phyloP scores from a whole-genome alignment of 805 yeast genomes.

The Yamadazyma philogaea region DNA sequence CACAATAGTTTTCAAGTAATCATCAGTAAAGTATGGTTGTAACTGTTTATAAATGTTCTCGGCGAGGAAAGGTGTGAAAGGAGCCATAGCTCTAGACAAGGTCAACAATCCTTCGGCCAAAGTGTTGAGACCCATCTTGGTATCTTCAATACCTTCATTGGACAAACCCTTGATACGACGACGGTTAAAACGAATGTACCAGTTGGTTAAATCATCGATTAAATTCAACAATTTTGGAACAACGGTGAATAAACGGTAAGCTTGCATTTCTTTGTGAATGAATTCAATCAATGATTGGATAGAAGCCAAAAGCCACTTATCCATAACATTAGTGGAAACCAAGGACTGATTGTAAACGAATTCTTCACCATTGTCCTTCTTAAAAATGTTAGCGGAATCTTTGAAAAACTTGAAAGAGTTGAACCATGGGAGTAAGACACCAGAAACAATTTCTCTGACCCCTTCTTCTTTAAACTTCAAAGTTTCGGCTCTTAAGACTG shows the following conservation, averaged over 20 bases:
- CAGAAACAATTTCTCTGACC: slow-evolving; percentile 94
- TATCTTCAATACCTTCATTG: slow-evolving; percentile 79
- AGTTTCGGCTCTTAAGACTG: slow-evolving; percentile 94
- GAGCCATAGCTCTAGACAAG: slow-evolving; percentile 95
- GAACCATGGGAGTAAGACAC: slow-evolving; percentile 98
- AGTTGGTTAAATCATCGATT: slow-evolving; percentile 93
- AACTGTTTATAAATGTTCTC: slow-evolving; percentile 84
- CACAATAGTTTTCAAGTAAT: slow-evolving; percentile 44
- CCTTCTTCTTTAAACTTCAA: slow-evolving; percentile 98
- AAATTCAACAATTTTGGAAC: slow-evolving; percentile 87
- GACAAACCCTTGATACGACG: slow-evolving; percentile 87
- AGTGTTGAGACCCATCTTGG: slow-evolving; percentile 83
- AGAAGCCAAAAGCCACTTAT: slow-evolving; percentile 95
- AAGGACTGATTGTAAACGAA: slow-evolving; percentile 69
- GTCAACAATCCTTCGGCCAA: slow-evolving; percentile 86
- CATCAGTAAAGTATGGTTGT: slow-evolving; percentile 57
- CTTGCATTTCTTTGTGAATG: slow-evolving; percentile 86
- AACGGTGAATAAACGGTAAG: slow-evolving; percentile 90
- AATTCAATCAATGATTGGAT: slow-evolving; percentile 84
- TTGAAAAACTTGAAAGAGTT: slow-evolving; percentile 95
- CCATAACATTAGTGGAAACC: slow-evolving; percentile 86
- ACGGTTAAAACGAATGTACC: slow-evolving; percentile 98
- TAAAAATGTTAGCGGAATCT: slow-evolving; percentile 82
- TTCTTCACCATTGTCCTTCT: slow-evolving; percentile 67
- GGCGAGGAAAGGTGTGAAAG: slow-evolving; percentile 94